phyloP scores from a whole-genome alignment of 1,139 yeast genomes.

The Blastobotrys malaysiensis region DNA sequence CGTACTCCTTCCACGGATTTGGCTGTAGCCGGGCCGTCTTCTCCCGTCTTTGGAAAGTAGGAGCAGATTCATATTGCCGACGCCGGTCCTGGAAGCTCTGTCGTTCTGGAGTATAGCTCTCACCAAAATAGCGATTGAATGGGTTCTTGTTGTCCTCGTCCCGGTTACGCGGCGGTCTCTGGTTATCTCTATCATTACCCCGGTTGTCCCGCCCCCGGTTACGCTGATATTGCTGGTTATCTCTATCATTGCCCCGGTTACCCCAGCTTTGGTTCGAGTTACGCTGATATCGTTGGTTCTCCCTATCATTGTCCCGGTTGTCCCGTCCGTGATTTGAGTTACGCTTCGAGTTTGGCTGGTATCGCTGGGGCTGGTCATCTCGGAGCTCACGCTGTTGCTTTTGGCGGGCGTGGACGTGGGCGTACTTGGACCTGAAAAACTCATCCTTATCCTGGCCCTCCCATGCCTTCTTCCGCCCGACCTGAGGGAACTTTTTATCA shows the following conservation, averaged over 20 bases:
- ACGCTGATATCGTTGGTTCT: neutral
- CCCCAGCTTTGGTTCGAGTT: constrained; percentile 7
- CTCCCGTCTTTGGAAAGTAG: neutral
- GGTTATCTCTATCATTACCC: constrained; percentile 5
- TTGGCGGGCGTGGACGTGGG: constrained; percentile 52
- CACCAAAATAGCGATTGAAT: constrained; percentile 6
- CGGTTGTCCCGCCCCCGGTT: constrained; percentile 7
- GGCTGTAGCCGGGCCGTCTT: constrained; percentile 10
- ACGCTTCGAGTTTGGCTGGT: no score
- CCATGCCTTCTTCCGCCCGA: constrained; percentile 48
- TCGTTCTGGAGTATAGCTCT: constrained; percentile 5
- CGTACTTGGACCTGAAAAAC: constrained; percentile 51
- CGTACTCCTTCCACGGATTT: constrained; percentile 54
- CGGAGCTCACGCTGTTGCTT: constrained; percentile 17
- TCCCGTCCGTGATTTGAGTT: no score
- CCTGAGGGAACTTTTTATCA: constrained; percentile 40
- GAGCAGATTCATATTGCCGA: neutral
- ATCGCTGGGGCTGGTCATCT: no score
- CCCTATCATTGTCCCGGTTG: no score
- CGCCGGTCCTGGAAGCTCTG: neutral
- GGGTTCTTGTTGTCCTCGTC: constrained; percentile 4
- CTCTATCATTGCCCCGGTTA: constrained; percentile 5
- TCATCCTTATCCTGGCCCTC: constrained; percentile 49
- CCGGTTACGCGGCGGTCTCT: no score
- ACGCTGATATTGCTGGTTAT: neutral